Evolutionary conservation across 2,329 filamentous ascomycete species (phyloP).

Genomic region (Pseudogymnoascus sp.): DNA sequence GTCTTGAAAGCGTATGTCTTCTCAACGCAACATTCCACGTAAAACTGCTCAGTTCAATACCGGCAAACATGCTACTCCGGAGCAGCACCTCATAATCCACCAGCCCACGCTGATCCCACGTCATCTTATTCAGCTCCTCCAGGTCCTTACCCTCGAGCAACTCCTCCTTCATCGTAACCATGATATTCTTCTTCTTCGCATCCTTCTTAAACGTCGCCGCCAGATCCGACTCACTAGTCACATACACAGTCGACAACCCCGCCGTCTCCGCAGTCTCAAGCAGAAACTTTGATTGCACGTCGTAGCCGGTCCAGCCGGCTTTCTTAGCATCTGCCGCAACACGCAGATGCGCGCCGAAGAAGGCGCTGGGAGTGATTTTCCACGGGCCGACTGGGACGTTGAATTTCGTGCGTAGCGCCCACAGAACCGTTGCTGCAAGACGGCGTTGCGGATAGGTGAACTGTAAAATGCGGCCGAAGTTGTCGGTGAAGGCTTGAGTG

Average conservation of each 20-base stretch:
- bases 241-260: constrained; percentile 31
- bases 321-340: constrained; percentile 30
- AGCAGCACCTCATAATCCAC: constrained; percentile 43
- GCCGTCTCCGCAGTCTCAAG: constrained; percentile 26
- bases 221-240: constrained; percentile 35
- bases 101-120: constrained; percentile 39
- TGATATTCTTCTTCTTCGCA: constrained; percentile 30
- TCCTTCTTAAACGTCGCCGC: constrained; percentile 31
- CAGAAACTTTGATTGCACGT: constrained; percentile 30
- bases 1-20: constrained; percentile 22
- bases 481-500: constrained; percentile 25
- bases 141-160: constrained; percentile 33
- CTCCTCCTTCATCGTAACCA: constrained; percentile 38
- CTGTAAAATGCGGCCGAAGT: constrained; percentile 35
- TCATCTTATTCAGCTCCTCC: constrained; percentile 28
- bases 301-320: constrained; percentile 31
- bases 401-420: constrained; percentile 26
- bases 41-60: constrained; percentile 38
- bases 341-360: constrained; percentile 34
- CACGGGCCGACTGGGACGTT: background rate
- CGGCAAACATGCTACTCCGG: constrained; percentile 34
- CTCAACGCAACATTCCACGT: constrained; percentile 39
- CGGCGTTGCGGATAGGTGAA: constrained; percentile 14
- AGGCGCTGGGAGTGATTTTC: constrained; percentile 26
- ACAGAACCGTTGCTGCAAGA: constrained; percentile 29